phyloP scores from a whole-genome alignment of 352 stramenopile species.

The Phytophthora tubulina region DNA sequence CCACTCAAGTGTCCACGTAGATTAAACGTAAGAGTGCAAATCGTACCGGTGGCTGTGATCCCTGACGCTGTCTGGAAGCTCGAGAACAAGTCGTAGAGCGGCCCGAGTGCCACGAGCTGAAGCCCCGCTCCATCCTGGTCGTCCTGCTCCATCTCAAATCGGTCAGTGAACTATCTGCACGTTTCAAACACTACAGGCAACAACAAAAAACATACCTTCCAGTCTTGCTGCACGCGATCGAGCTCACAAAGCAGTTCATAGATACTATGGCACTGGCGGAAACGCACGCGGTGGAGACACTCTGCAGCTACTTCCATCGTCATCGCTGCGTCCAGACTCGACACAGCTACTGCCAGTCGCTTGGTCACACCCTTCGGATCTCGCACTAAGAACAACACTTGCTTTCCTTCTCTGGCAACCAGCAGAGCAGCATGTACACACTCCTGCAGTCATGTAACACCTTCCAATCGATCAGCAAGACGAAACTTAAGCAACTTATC shows the following conservation, averaged over 20 bases:
- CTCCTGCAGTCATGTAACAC: conserved; percentile 23
- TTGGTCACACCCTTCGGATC: conserved; percentile 43
- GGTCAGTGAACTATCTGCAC: conserved; percentile 19
- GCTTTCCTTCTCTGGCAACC: conserved; percentile 14
- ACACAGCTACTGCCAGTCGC: conserved; percentile 28
- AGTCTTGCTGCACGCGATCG: conserved; percentile 36
- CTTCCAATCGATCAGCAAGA: conserved; percentile 3
- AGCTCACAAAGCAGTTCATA: conserved; percentile 51
- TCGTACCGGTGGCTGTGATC: conserved; percentile 47
- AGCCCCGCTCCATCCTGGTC: conserved; percentile 17
- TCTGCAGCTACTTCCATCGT: conserved; percentile 27
- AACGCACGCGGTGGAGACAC: conserved; percentile 43
- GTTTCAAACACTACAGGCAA: conserved; percentile 13
- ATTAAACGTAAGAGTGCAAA: not conserved
- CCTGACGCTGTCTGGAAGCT: conserved; percentile 46
- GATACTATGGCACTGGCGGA: conserved; percentile 47
- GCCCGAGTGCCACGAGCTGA: conserved; percentile 43
- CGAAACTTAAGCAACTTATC: not conserved
- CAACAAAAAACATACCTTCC: conserved; percentile 30
- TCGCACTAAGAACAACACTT: conserved; percentile 34
- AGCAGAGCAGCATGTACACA: conserved; percentile 30
- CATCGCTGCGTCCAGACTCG: conserved; percentile 17
- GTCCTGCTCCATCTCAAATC: conserved; percentile 23
- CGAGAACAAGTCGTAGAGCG: conserved; percentile 48
- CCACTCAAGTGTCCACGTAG: not conserved